Conservation (phyloP, 2,329 filamentous ascomycete species). For the Hortaea sp. region DNA sequence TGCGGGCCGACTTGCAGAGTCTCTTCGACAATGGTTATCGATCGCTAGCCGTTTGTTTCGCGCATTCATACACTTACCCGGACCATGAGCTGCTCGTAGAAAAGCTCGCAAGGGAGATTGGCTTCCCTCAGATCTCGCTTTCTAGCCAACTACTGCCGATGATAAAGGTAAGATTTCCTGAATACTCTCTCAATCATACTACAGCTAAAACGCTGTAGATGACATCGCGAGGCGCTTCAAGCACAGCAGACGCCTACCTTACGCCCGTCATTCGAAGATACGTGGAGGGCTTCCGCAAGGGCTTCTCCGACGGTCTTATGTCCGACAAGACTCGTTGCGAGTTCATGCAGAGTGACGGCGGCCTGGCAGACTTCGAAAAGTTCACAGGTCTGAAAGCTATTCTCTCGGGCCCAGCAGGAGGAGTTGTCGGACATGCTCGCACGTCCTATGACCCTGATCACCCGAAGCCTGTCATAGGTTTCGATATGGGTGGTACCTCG, state of each 20-base stretch:
- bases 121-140: slow-evolving; percentile 68
- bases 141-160: slow-evolving; percentile 70
- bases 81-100: slow-evolving; percentile 71
- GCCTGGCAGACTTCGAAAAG: slow-evolving; percentile 16
- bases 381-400: slow-evolving; percentile 25
- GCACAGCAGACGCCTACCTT: slow-evolving; percentile 66
- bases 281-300: slow-evolving; percentile 31
- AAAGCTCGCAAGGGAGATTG: slow-evolving; percentile 62
- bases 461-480: slow-evolving; percentile 20
- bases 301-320: slow-evolving; percentile 17
- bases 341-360: slow-evolving; percentile 28
- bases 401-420: slow-evolving; percentile 26
- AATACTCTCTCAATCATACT: not conserved
- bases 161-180: slow-evolving; percentile 51
- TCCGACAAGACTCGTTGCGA: slow-evolving; percentile 20
- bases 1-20: slow-evolving; percentile 49
- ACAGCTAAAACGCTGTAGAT: slow-evolving; percentile 24
- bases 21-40: slow-evolving; percentile 59
- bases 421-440: slow-evolving; percentile 24
- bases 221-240: slow-evolving; percentile 59
- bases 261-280: slow-evolving; percentile 68
- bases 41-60: slow-evolving; percentile 75
- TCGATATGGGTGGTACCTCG: slow-evolving; percentile 12
- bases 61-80: slow-evolving; percentile 83
- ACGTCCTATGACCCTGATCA: slow-evolving; percentile 22